These are phyloP conservation scores for Psilocybe cyanescens DNA, from an alignment of 768 basidiomycete genomes.

Conservation along the genomic window DNA sequence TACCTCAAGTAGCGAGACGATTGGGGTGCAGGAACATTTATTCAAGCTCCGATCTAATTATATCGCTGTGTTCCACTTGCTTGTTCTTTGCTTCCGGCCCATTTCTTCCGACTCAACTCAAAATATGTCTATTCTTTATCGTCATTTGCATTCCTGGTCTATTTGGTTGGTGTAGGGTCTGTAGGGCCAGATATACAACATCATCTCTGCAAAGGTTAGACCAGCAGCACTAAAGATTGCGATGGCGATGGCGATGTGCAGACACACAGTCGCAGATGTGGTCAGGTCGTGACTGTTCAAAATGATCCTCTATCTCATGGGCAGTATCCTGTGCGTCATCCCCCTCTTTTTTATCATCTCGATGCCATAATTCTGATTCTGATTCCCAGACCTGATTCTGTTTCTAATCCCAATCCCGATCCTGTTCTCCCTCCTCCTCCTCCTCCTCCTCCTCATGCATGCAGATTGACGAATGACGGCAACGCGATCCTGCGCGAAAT, in stretches of 20 bases:
- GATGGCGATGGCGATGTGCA: too few species aligned
- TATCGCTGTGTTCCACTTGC: too few species aligned
- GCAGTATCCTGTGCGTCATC: constrained; percentile 84
- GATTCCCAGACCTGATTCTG: too few species aligned
- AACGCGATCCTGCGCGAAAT: constrained; percentile 98
- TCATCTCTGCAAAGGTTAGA: too few species aligned
- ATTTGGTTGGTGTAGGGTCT: constrained; percentile 12
- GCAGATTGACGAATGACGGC: constrained; percentile 95
- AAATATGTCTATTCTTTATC: too few species aligned
- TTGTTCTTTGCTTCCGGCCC: too few species aligned
- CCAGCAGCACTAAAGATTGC: too few species aligned
- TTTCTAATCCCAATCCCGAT: background rate
- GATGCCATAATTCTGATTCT: background rate
- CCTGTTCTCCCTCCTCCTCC: background rate
- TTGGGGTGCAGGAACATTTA: constrained; percentile 61
- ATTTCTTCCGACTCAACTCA: too few species aligned
- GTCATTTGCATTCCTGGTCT: too few species aligned
- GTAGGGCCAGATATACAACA: constrained; percentile 83
- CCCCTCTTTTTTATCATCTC: background rate
- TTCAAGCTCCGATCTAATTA: too few species aligned
- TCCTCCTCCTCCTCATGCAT: too few species aligned
- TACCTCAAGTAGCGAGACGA: constrained; percentile 58
- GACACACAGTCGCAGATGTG: constrained; percentile 50
- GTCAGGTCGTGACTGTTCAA: constrained; percentile 98
- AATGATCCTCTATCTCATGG: constrained; percentile 78